These are phyloP conservation scores for Calvatia gigantea DNA, from an alignment of 768 basidiomycete genomes.

Conservation along the genomic window DNA sequence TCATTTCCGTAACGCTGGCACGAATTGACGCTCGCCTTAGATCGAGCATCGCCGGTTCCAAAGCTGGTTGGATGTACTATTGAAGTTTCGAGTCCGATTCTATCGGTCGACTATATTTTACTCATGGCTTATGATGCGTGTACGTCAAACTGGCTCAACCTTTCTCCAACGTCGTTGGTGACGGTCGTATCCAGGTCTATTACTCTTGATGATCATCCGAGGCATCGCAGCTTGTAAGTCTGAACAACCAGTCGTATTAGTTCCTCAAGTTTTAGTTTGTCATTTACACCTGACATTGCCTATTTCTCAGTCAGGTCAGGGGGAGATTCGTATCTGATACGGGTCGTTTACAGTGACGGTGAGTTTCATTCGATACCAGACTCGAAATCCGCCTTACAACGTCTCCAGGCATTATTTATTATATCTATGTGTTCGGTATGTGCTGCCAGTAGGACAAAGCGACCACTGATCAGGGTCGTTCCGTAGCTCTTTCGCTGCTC, in stretches of 20 bases:
- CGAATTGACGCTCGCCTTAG: neutral
- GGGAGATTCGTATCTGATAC: neutral
- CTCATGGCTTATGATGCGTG: constrained; percentile 4
- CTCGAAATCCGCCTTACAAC: neutral
- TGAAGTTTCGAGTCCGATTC: neutral
- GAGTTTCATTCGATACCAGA: neutral
- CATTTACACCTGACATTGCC: neutral
- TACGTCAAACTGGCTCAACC: neutral
- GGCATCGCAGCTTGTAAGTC: constrained; percentile 2
- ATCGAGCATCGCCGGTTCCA: neutral
- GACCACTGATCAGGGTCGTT: neutral
- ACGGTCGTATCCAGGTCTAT: neutral
- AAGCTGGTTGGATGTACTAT: constrained; percentile 1
- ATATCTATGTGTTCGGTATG: neutral
- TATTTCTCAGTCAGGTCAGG: neutral
- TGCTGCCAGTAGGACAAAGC: neutral
- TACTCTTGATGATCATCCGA: neutral
- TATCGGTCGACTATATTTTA: neutral
- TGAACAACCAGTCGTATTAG: too few relatives aligned
- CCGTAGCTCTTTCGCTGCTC: neutral
- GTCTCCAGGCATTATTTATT: neutral
- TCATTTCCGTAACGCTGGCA: neutral
- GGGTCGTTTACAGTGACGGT: constrained; percentile 7
- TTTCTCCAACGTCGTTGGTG: neutral
- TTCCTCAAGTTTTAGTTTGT: neutral